A percentile compares a stretch with the other conserved stretches of the same genome.
These are phyloP conservation scores for Pseudozyma pruni DNA, from an alignment of 1,284 basidiomycete genomes.

Conservation along the genomic window DNA sequence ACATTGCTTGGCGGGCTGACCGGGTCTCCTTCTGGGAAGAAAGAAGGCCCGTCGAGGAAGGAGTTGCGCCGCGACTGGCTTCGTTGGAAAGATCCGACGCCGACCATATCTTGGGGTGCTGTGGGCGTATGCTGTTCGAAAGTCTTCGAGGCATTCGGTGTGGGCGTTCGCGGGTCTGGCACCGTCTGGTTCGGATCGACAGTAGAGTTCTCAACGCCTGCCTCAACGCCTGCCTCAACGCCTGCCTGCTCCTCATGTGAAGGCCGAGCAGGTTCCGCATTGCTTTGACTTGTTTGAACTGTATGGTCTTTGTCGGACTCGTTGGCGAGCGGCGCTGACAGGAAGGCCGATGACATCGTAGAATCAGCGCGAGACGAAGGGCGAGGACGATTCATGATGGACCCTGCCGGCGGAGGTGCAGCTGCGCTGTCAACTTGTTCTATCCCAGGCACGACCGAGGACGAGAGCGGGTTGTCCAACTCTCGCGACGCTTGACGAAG, in stretches of 20 bases:
- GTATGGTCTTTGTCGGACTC: neutral
- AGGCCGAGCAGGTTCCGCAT: neutral
- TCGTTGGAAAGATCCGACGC: conserved; percentile 51
- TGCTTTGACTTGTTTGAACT: neutral
- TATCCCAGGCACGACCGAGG: neutral
- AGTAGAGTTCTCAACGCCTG: neutral
- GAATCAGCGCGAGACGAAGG: conserved; percentile 34
- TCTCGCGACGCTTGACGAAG: conserved; percentile 26
- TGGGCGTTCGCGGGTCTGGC: neutral
- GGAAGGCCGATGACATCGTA: conserved; percentile 19
- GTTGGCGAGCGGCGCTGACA: conserved; percentile 2
- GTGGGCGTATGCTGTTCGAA: neutral
- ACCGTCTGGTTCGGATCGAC: conserved; percentile 3
- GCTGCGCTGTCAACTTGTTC: neutral
- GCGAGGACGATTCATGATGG: conserved; percentile 28
- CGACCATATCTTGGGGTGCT: conserved; percentile 41
- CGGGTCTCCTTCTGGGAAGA: conserved; percentile 13
- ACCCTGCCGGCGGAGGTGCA: neutral
- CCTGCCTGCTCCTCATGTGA: neutral
- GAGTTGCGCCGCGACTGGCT: conserved; percentile 53
- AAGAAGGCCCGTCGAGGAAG: conserved; percentile 29
- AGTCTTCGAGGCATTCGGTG: neutral
- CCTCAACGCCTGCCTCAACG: too few relatives aligned
- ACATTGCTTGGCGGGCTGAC: neutral
- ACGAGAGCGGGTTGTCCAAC: conserved; percentile 1